A percentile compares a stretch with the other conserved stretches of the same genome.
Evolutionary conservation across 331 rosid species (phyloP).

Genomic region (Acacia pycnantha): DNA sequence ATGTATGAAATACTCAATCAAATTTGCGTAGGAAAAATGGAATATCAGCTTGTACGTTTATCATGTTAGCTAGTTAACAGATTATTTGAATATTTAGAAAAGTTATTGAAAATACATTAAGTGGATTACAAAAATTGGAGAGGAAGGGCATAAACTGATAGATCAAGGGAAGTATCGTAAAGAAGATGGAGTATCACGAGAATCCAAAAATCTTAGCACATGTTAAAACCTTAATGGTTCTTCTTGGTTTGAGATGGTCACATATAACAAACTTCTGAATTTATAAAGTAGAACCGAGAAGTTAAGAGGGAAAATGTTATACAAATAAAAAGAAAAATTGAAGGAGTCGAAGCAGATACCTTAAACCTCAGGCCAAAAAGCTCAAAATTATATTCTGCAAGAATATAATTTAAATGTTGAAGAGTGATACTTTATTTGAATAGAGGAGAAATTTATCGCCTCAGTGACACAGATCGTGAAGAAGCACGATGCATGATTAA

Average conservation of each 20-base stretch:
- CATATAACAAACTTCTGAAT: no score
- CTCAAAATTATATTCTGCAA: background rate
- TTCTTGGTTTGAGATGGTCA: background rate
- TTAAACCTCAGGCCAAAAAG: background rate
- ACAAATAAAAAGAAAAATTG: background rate
- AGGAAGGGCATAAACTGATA: background rate
- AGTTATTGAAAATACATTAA: background rate
- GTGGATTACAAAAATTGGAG: background rate
- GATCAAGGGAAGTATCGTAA: background rate
- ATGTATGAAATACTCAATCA: background rate
- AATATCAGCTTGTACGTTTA: background rate
- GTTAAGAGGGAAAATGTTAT: background rate
- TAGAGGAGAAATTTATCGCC: background rate
- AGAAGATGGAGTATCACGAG: background rate
- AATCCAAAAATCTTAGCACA: background rate
- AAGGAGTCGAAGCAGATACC: constrained; percentile 10
- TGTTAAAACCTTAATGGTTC: background rate
- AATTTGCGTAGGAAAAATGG: background rate
- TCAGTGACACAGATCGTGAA: background rate
- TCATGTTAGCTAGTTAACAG: background rate
- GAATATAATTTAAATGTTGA: background rate
- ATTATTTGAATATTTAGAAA: background rate
- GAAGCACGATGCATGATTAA: background rate
- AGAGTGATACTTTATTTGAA: background rate
- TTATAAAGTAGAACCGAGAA: background rate